Evolutionary conservation across 768 basidiomycete species (phyloP).

Genomic region (Gloeostereum incarnatum): DNA sequence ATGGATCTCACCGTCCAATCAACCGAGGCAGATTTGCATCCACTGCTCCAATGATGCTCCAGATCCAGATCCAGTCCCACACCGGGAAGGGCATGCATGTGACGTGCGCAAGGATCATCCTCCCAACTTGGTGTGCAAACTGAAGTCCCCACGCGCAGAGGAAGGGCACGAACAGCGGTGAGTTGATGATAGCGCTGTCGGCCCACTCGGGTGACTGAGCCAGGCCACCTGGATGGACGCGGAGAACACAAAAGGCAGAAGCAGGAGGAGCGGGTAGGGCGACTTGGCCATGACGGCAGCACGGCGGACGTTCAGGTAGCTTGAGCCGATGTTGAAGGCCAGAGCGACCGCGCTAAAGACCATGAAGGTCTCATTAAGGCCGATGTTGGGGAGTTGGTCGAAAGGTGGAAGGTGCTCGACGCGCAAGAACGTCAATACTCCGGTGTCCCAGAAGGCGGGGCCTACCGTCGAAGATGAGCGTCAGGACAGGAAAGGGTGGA

Average conservation of each 20-base stretch:
- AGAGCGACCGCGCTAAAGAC: conserved; percentile 62
- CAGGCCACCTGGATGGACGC: conserved; percentile 69
- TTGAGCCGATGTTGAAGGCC: conserved; percentile 69
- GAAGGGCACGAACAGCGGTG: conserved; percentile 78
- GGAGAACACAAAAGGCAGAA: conserved; percentile 74
- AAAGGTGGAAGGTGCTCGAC: conserved; percentile 43
- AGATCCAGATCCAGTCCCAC: conserved; percentile 84
- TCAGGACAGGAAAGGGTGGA: neutral
- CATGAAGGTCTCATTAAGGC: conserved; percentile 86
- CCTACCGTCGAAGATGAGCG: conserved; percentile 33
- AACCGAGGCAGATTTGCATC: conserved; percentile 77
- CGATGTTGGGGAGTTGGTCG: conserved; percentile 49
- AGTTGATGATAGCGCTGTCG: conserved; percentile 63
- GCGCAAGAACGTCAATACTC: conserved; percentile 47
- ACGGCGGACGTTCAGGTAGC: conserved; percentile 77
- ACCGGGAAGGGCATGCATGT: conserved; percentile 76
- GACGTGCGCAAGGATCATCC: conserved; percentile 90
- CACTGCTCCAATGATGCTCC: conserved; percentile 64
- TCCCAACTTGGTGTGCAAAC: conserved; percentile 83
- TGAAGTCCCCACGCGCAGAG: conserved; percentile 89
- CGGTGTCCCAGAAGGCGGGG: conserved; percentile 73
- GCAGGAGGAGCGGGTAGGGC: conserved; percentile 69
- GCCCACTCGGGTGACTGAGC: conserved; percentile 57
- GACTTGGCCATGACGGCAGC: conserved; percentile 35
- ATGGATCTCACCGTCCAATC: conserved; percentile 66